Conservation (phyloP, 2,329 filamentous ascomycete species). For the Daldinia sp. region DNA sequence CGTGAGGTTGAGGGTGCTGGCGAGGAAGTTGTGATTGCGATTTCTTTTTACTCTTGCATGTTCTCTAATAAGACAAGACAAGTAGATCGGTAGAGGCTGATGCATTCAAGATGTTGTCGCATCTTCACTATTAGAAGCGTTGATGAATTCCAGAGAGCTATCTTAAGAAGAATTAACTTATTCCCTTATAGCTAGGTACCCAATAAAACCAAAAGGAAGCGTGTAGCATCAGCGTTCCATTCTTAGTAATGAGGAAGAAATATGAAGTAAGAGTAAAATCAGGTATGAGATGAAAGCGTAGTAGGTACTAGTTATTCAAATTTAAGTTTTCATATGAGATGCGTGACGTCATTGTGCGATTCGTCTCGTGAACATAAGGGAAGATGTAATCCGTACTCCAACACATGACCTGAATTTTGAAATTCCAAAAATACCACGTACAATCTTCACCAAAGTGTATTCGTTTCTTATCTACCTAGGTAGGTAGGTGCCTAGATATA, state of each 20-base stretch:
- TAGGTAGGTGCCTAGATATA: too few species aligned
- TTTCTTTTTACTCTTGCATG: too few species aligned
- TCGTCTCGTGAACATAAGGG: background rate
- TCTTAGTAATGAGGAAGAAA: background rate
- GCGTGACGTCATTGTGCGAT: background rate
- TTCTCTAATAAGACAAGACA: too few species aligned
- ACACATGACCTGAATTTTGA: background rate
- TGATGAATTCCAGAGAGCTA: background rate
- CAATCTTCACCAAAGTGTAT: background rate
- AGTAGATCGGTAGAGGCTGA: background rate
- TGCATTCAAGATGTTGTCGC: background rate
- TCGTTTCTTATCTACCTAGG: too few species aligned
- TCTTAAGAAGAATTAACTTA: too few species aligned
- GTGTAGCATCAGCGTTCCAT: background rate
- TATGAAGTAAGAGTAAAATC: background rate
- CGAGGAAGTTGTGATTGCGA: conserved; percentile 53
- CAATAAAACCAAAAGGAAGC: background rate
- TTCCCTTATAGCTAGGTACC: too few species aligned
- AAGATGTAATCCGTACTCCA: too few species aligned
- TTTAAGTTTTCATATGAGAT: background rate
- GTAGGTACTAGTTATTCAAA: too few species aligned
- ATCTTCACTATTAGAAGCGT: background rate
- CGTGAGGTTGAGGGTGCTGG: conserved; percentile 65
- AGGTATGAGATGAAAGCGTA: background rate
- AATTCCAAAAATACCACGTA: background rate